Percentiles rank a stretch among this genome's conserved stretches.
phyloP scores from a whole-genome alignment of 2,329 filamentous ascomycete species.

The Ascochyta lentis region DNA sequence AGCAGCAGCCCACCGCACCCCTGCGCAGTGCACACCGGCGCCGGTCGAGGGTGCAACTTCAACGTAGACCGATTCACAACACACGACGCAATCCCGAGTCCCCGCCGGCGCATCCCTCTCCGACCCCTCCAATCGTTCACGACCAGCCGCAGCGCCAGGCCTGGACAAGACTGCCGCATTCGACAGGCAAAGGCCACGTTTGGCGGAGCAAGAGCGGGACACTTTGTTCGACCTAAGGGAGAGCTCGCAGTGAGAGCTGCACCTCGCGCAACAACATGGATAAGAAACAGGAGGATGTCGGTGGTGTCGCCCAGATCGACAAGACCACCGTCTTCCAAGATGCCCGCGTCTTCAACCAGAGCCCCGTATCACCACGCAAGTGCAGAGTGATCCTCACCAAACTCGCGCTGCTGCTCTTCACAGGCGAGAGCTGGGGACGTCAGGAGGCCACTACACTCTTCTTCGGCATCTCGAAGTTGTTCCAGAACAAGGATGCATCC shows the following conservation, averaged over 20 bases:
- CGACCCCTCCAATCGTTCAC: constrained; percentile 4
- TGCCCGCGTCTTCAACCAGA: constrained; percentile 97
- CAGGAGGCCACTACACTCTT: constrained; percentile 98
- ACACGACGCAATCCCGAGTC: constrained; percentile 19
- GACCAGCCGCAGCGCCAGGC: constrained; percentile 13
- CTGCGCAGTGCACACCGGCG: constrained; percentile 40
- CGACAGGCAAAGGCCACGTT: constrained; percentile 45
- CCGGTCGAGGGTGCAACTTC: constrained; percentile 39
- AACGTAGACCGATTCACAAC: constrained; percentile 44
- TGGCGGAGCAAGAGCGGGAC: constrained; percentile 41
- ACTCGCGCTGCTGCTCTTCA: constrained; percentile 94
- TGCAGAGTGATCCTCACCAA: constrained; percentile 93
- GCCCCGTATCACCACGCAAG: constrained; percentile 94
- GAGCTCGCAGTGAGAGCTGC: constrained; percentile 34
- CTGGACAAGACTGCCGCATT: constrained; percentile 7
- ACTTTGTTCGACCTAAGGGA: constrained; percentile 29
- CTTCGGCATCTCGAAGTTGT: constrained; percentile 96
- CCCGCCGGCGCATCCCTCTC: constrained; percentile 15
- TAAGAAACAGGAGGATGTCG: constrained; percentile 99
- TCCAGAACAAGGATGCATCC: constrained; percentile 99
- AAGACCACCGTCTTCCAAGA: constrained; percentile 98
- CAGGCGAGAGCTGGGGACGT: constrained; percentile 93
- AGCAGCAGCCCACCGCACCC: constrained; percentile 42
- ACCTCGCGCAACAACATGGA: constrained; percentile 51
- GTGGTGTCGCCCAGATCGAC: constrained; percentile 95